A percentile compares a stretch with the other conserved stretches of the same genome.
Evolutionary conservation across 1,284 basidiomycete species (phyloP).

Genomic region (Rhodotorula sp.): DNA sequence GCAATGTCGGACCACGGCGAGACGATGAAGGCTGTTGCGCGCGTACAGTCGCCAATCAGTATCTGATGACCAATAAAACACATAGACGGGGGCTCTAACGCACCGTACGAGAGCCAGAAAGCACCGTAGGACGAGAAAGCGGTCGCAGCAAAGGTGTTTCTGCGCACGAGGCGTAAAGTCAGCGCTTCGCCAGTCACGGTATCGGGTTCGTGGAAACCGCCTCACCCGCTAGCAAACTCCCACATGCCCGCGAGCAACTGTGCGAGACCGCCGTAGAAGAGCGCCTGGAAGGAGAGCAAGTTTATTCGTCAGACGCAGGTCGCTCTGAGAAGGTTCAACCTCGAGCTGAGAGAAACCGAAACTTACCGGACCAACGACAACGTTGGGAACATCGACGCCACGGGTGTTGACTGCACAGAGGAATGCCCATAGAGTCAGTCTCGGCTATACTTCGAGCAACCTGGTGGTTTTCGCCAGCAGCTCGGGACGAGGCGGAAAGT

Average conservation of each 20-base stretch:
- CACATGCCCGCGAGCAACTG: slow-evolving; percentile 58
- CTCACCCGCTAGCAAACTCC: slow-evolving; percentile 1
- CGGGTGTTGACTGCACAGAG: slow-evolving; percentile 46
- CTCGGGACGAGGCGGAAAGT: not conserved
- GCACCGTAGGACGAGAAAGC: slow-evolving; percentile 52
- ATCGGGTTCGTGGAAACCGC: not conserved
- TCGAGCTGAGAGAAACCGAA: slow-evolving; percentile 55
- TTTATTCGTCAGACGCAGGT: not conserved
- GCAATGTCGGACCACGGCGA: slow-evolving; percentile 54
- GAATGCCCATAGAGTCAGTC: not conserved
- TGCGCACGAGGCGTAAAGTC: slow-evolving; percentile 53
- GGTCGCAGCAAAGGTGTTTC: slow-evolving; percentile 61
- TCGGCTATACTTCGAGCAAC: too few species aligned
- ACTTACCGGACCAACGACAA: slow-evolving; percentile 71
- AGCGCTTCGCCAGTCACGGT: not conserved
- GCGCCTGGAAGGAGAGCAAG: not conserved
- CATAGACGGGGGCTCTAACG: not conserved
- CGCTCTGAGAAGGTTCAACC: too few species aligned
- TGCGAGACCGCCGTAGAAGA: slow-evolving; percentile 62
- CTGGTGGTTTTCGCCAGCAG: not conserved
- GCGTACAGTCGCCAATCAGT: slow-evolving; percentile 47
- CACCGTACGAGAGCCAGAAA: slow-evolving; percentile 32
- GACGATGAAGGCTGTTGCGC: slow-evolving; percentile 37
- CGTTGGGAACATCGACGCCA: slow-evolving; percentile 59
- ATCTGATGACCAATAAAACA: too few species aligned